A percentile compares a stretch with the other conserved stretches of the same genome.
These are phyloP conservation scores for Torrubiella hemipterigena DNA, from an alignment of 2,329 filamentous ascomycete genomes.

Conservation along the genomic window DNA sequence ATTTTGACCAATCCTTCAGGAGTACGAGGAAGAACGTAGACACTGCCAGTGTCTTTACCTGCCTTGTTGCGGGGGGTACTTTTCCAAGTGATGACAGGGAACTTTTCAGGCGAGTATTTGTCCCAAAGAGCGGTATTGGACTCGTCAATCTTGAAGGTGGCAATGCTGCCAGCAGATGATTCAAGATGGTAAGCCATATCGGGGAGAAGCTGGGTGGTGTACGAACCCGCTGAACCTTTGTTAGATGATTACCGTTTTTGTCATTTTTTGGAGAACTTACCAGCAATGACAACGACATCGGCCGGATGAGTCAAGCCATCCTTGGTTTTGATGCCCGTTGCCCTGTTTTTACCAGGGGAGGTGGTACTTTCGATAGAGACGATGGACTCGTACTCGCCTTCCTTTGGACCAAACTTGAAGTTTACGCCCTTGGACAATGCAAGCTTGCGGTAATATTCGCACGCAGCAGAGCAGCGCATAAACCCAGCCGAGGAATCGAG, in stretches of 20 bases:
- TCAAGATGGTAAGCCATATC: constrained; percentile 16
- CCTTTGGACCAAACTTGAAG: constrained; percentile 14
- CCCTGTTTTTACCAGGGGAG: constrained; percentile 6
- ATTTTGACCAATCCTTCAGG: constrained; percentile 15
- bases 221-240: constrained; percentile 15
- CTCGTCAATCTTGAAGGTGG: constrained; percentile 15
- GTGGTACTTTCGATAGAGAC: constrained; percentile 6
- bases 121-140: constrained; percentile 14
- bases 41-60: constrained; percentile 17
- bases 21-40: constrained; percentile 17
- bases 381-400: constrained; percentile 13
- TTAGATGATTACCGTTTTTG: not conserved
- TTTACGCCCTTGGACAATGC: constrained; percentile 13
- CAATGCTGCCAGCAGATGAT: constrained; percentile 16
- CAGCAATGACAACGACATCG: constrained; percentile 13
- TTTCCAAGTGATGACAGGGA: constrained; percentile 20
- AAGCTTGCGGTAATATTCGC: constrained; percentile 9
- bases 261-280: constrained; percentile 7
- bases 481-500: constrained; percentile 13
- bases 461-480: constrained; percentile 11
- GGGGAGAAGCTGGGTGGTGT: constrained; percentile 17
- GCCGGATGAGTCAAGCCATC: constrained; percentile 10
- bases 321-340: constrained; percentile 10
- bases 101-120: constrained; percentile 18
- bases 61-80: constrained; percentile 12